Evolutionary conservation across 805 yeast species (phyloP), one percentile per base, ranked within the genome.

Genomic region (Saccharomycopsis sp.): DNA sequence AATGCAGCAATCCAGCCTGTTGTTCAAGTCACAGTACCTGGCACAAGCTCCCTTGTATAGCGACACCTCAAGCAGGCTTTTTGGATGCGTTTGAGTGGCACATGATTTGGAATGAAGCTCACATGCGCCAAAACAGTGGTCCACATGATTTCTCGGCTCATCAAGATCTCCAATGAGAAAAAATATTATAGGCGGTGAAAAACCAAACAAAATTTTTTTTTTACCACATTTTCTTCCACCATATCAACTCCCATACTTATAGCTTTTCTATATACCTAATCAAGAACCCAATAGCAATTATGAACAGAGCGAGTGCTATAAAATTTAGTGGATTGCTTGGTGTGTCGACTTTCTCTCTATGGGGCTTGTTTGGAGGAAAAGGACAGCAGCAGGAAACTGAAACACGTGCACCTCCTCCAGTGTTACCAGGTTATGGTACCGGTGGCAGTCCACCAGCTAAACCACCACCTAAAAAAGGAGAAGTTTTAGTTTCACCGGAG

Each of bases 381-480:
- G 21, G 21, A 16, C 18, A 44, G 21, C 48, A n/a, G 4, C 48
- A 44, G 7, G 21, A 44, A 44, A 8, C 18, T 16, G 44, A 37
- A 12, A 12, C 12, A 12, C 44, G n/a, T 12, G 20, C 18, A 44
- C 21, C 21, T 16, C 48, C 48, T 12, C 51, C 51, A 15, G 54
- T 20, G 12, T 51, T 46, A 18, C 20, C 56, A 4, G 29, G 24
- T 16, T 15, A 7, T 12, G 44, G 44, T 14, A 14, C 18, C n/a
- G 53, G 53, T 4, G 24, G 53, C 3, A 12, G 16, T 15, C 12
- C 56, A 15, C 55, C 55, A 23, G n/a, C n/a, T 7, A 40, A 46
- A 21, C 3, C 18, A 16, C 55, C 57, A 2, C 9, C 48, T 7
- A 44, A 44, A 18, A 44, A 44, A 44, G 48, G 48, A 5, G 48